Evolutionary conservation across 805 yeast species (phyloP).

Genomic region (Myxozyma mucilagina): DNA sequence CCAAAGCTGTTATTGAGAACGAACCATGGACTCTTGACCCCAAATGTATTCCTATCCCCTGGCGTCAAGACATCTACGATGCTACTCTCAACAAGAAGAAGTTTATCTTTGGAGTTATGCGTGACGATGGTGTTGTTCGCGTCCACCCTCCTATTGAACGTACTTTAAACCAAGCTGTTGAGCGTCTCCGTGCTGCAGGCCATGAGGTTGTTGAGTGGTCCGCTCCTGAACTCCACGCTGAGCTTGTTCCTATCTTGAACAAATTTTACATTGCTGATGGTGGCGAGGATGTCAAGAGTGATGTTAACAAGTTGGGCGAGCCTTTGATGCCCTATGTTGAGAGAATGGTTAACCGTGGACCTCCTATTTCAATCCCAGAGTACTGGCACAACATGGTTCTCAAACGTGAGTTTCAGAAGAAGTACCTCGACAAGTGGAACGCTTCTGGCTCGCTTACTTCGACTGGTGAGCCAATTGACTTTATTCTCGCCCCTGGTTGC

Average conservation of each 20-base stretch:
- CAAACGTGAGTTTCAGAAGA: conserved; percentile 43
- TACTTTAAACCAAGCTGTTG: conserved; percentile 54
- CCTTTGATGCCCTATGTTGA: conserved; percentile 46
- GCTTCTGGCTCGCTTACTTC: conserved; percentile 42
- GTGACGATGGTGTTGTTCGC: conserved; percentile 48
- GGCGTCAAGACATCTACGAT: conserved; percentile 43
- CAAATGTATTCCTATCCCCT: conserved; percentile 52
- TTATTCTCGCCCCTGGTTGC: conserved; percentile 51
- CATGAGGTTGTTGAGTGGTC: conserved; percentile 55
- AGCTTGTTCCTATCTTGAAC: conserved; percentile 41
- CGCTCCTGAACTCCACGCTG: conserved; percentile 41
- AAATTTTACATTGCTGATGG: conserved; percentile 51
- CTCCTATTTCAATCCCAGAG: conserved; percentile 43
- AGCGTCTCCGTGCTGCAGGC: conserved; percentile 57
- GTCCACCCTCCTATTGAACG: conserved; percentile 60
- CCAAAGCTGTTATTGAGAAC: conserved; percentile 43
- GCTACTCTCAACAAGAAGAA: conserved; percentile 34
- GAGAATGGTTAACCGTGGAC: conserved; percentile 41
- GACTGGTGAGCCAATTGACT: conserved; percentile 50
- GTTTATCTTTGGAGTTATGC: conserved; percentile 50
- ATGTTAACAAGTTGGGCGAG: conserved; percentile 46
- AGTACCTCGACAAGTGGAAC: conserved; percentile 49
- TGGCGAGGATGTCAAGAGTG: conserved; percentile 40
- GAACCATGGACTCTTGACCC: conserved; percentile 55
- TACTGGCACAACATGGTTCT: conserved; percentile 36